Evolutionary conservation across 192 early-diverging fungal species (phyloP).

Genomic region (Cladochytrium replicatum): DNA sequence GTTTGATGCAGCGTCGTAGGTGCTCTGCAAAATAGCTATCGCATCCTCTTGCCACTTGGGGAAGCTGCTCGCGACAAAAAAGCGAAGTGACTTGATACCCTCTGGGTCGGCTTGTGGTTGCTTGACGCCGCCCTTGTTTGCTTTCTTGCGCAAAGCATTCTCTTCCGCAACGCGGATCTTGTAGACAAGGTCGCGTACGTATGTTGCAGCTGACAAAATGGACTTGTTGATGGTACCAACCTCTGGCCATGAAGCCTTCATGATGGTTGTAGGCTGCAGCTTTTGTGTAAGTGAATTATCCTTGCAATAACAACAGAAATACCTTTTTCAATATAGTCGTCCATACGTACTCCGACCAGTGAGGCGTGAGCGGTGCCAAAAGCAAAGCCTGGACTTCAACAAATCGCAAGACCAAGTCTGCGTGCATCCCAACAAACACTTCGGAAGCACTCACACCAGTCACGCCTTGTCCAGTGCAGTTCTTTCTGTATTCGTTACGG

Average conservation of each 20-base stretch:
- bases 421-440: constrained; percentile 69
- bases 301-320: neutral
- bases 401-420: constrained; percentile 70
- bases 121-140: constrained; percentile 48
- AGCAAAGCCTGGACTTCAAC: constrained; percentile 77
- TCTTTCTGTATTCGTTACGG: constrained; percentile 83
- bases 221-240: constrained; percentile 53
- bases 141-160: constrained; percentile 59
- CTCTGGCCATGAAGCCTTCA: constrained; percentile 59
- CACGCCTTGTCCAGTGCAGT: constrained; percentile 32
- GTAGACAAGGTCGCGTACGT: constrained; percentile 64
- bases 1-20: constrained; percentile 28
- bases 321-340: constrained; percentile 62
- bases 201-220: constrained; percentile 64
- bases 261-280: constrained; percentile 42
- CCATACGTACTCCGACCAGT: constrained; percentile 94
- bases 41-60: constrained; percentile 87
- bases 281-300: neutral
- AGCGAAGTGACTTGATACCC: constrained; percentile 59
- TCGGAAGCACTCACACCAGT: constrained; percentile 19
- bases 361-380: constrained; percentile 81
- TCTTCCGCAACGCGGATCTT: constrained; percentile 74
- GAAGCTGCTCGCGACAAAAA: constrained; percentile 74
- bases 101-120: constrained; percentile 41
- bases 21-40: constrained; percentile 27